phyloP scores from a whole-genome alignment of 2,329 filamentous ascomycete genomes.

The Waltergamsia citrina region DNA sequence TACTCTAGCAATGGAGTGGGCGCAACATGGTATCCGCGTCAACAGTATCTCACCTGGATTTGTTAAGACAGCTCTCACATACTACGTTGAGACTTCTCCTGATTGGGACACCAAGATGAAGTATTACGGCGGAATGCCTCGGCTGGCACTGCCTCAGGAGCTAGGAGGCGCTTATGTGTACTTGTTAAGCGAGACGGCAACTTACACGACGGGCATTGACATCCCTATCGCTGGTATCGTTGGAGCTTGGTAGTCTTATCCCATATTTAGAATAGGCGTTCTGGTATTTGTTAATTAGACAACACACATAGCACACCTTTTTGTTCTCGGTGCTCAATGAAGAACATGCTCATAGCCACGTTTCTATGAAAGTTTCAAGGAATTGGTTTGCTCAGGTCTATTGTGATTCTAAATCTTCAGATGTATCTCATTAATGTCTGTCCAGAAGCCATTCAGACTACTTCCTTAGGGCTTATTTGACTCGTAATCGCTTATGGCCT shows the following conservation, averaged over 20 bases:
- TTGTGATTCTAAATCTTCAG: no score
- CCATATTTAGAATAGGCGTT: no score
- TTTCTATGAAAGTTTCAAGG: no score
- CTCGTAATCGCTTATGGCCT: no score
- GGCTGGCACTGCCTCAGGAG: constrained; percentile 39
- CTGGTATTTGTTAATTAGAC: no score
- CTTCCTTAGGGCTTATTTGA: no score
- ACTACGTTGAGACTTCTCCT: constrained; percentile 25
- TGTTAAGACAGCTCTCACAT: constrained; percentile 34
- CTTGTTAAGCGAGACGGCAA: constrained; percentile 36
- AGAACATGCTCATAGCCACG: no score
- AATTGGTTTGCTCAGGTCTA: no score
- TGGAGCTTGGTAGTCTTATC: constrained; percentile 7
- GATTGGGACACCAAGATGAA: constrained; percentile 46
- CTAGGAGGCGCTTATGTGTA: constrained; percentile 47
- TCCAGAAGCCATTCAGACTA: no score
- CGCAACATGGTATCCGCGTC: constrained; percentile 32
- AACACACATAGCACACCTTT: no score
- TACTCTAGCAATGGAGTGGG: constrained; percentile 36
- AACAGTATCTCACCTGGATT: constrained; percentile 36
- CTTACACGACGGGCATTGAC: constrained; percentile 23
- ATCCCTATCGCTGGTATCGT: constrained; percentile 11
- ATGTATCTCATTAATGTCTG: no score
- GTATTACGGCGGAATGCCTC: constrained; percentile 45
- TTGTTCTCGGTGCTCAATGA: no score